These are phyloP conservation scores for Dactylellina parvicollis DNA, from an alignment of 2,329 filamentous ascomycete genomes.

Conservation along the genomic window DNA sequence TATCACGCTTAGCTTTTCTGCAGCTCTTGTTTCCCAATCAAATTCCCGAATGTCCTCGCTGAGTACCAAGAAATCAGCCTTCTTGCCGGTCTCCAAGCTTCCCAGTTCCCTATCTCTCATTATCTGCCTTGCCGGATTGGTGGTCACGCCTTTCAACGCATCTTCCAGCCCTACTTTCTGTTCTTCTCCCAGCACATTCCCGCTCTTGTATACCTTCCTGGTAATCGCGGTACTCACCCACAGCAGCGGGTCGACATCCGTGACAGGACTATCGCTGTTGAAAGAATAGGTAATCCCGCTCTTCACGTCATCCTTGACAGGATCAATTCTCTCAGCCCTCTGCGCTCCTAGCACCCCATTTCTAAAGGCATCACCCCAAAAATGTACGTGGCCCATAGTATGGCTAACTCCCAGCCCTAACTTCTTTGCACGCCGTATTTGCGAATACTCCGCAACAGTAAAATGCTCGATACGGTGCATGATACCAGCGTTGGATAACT, in stretches of 20 bases:
- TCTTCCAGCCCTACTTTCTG: slow-evolving; percentile 28
- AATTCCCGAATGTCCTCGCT: slow-evolving; percentile 28
- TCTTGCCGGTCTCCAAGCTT: slow-evolving; percentile 31
- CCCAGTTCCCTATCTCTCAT: slow-evolving; percentile 22
- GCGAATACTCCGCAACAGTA: slow-evolving; percentile 24
- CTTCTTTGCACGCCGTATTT: slow-evolving; percentile 1
- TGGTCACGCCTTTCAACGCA: slow-evolving; percentile 38
- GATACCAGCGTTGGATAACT: neutral
- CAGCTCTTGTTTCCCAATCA: slow-evolving; percentile 17
- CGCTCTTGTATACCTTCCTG: slow-evolving; percentile 28
- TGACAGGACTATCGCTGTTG: slow-evolving; percentile 50
- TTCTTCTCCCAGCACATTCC: slow-evolving; percentile 13
- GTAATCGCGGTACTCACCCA: slow-evolving; percentile 50
- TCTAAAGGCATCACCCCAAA: slow-evolving; percentile 40
- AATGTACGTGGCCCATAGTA: slow-evolving; percentile 46
- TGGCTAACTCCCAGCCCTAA: slow-evolving; percentile 35
- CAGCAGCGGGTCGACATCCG: slow-evolving; percentile 35
- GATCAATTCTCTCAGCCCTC: slow-evolving; percentile 39
- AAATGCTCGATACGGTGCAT: slow-evolving; percentile 49
- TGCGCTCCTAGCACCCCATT: slow-evolving; percentile 17
- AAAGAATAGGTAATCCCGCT: slow-evolving; percentile 29
- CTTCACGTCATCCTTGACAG: slow-evolving; percentile 27
- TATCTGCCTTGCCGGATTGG: slow-evolving; percentile 33
- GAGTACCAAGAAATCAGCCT: slow-evolving; percentile 34
- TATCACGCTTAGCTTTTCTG: slow-evolving; percentile 19